Evolutionary conservation across 345 rosid species (phyloP).

Genomic region (Rubroshorea leprosula): DNA sequence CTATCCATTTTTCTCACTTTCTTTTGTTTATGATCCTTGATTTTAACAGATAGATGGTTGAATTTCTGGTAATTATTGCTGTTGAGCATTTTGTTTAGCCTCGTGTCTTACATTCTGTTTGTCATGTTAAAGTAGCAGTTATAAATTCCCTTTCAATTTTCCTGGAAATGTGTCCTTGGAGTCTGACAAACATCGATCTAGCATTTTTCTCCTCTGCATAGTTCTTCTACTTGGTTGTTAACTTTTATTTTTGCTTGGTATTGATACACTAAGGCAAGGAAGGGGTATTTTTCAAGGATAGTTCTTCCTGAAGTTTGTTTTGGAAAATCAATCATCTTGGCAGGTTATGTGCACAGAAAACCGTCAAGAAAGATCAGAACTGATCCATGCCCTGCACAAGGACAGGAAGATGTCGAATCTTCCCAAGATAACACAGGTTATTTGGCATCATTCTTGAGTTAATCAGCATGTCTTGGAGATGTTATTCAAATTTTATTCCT

Average conservation of each 20-base stretch:
- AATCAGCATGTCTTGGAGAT: neutral
- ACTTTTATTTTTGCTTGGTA: neutral
- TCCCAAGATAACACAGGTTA: conserved; percentile 72
- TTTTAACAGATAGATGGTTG: neutral
- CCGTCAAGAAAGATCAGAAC: conserved; percentile 63
- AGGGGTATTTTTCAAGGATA: neutral
- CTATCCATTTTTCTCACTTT: neutral
- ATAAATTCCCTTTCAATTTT: no score
- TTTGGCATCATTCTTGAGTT: neutral
- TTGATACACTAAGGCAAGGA: neutral
- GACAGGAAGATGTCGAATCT: conserved; percentile 61
- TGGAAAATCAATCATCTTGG: conserved; percentile 8
- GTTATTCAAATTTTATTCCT: neutral
- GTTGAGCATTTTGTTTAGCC: neutral
- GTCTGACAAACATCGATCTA: no score
- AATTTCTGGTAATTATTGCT: neutral
- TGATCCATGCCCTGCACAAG: conserved; percentile 63
- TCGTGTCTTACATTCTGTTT: neutral
- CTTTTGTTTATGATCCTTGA: neutral
- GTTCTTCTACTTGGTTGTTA: no score
- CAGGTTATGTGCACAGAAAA: conserved; percentile 80
- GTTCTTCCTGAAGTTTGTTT: neutral
- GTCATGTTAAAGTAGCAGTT: no score
- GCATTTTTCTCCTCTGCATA: no score
- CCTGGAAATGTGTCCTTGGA: no score